Base-by-base conservation (phyloP, 1,284 basidiomycete genomes). In the Moesziomyces antarcticus region DNA sequence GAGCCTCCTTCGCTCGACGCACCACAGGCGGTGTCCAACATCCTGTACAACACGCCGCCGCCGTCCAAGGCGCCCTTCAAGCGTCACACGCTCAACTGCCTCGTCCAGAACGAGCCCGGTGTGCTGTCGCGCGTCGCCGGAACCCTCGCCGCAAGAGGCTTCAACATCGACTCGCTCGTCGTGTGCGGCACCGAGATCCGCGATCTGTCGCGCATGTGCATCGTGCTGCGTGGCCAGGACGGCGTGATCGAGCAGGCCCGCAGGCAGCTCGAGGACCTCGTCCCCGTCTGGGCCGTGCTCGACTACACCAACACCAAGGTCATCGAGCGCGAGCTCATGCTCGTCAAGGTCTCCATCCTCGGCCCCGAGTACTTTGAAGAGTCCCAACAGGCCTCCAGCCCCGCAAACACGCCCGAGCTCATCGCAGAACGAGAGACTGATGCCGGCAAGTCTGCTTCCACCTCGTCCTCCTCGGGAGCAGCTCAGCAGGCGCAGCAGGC, bases 21-120 rank as follows among this genome's bases (percentile, higher is more conserved):
- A 1, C 77, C 81, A 24, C 71, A 83, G 52, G 84, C 83, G 13
- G 83, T 85, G 10, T 80, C 79, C 69, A 84, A 85, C 69, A 84
- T 85, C 56, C 72, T 85, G 18, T 84, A 84, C 80, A 97, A 97
- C 85, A 97, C 95, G 8, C 94, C 94, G 8, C 92, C 94, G 20
- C 94, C 94, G 1, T 93, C 91, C 83, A 85, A 91, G 56, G 93
- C 97, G 84, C 95, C 95, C 2, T 97, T 91, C 87, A 97, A 97
- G 89, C 93, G 93, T 92, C 97, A 99, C 84, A 90, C 96, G 64
- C 89, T 99, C 74, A 99, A 99, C 87, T 98, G 95, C 85, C 90
- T 99, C 67, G 97, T 99, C 8, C 97, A 99, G 86, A 98, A 99
- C 85, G 97, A 99, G 86, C 97, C 97, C 3, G 97, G 97, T 85